Evolutionary conservation across 1,284 basidiomycete species (phyloP).

Genomic region (Pulchroboletus neoregius): DNA sequence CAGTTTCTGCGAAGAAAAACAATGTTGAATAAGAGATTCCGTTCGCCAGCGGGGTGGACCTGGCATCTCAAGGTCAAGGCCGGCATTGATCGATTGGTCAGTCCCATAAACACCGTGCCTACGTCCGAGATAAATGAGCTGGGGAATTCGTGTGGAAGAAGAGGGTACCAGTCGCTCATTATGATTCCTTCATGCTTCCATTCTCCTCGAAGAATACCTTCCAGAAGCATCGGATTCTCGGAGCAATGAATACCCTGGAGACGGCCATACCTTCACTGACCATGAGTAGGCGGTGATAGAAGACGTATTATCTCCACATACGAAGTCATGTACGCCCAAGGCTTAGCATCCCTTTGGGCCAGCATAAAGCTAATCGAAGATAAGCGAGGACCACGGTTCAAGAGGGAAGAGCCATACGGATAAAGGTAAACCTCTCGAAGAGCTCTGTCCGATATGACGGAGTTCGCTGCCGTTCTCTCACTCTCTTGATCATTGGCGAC

Average conservation of each 20-base stretch:
- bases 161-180: conserved; percentile 59
- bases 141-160: not conserved
- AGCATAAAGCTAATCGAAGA: not conserved
- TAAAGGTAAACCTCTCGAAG: conserved; percentile 69
- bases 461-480: conserved; percentile 59
- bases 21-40: conserved; percentile 50
- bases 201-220: conserved; percentile 54
- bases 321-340: not conserved
- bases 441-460: conserved; percentile 51
- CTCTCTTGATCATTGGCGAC: conserved; percentile 66
- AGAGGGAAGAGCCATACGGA: conserved; percentile 43
- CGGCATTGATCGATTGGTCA: not conserved
- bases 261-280: not conserved
- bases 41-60: conserved; percentile 64
- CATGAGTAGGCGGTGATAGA: not conserved
- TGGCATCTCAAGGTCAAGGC: conserved; percentile 11
- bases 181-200: conserved; percentile 65
- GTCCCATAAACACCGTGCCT: conserved; percentile 61
- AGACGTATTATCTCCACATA: not conserved
- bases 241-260: not conserved
- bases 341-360: not conserved
- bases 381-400: not conserved
- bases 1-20: conserved; percentile 44
- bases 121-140: not conserved
- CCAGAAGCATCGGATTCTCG: too few relatives aligned